A percentile compares a stretch with the other conserved stretches of the same genome.
These are phyloP conservation scores for Fraxinus pennsylvanica DNA, from an alignment of 257 asterid species.

Conservation along the genomic window DNA sequence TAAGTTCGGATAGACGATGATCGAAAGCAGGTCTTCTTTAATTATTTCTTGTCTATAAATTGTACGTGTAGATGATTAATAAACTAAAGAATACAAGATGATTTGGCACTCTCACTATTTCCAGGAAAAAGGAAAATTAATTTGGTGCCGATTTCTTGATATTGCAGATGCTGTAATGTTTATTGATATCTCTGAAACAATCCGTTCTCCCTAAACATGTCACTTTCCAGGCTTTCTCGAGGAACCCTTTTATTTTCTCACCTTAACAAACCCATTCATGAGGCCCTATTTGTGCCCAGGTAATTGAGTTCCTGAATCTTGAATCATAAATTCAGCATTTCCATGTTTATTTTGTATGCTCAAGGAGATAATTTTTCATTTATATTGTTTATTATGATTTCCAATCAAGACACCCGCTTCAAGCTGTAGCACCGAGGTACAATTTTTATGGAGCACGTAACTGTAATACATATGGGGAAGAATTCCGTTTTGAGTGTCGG, in stretches of 20 bases:
- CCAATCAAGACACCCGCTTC: conserved; percentile 33
- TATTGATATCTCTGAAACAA: conserved; percentile 20
- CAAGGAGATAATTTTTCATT: neutral
- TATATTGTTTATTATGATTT: neutral
- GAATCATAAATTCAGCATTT: neutral
- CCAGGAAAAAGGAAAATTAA: neutral
- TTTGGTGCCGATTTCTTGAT: neutral
- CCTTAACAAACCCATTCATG: conserved; percentile 29
- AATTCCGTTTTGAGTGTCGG: conserved; percentile 34
- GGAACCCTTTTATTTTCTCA: conserved; percentile 36
- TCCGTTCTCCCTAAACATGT: conserved; percentile 37
- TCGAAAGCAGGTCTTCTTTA: too few species aligned
- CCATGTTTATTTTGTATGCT: neutral
- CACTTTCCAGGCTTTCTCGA: conserved; percentile 51
- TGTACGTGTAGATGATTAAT: too few species aligned
- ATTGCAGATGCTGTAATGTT: conserved; percentile 36
- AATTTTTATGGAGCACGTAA: conserved; percentile 29
- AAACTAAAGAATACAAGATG: too few species aligned
- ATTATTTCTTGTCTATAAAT: too few species aligned
- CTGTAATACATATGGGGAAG: conserved; percentile 23
- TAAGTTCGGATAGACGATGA: too few species aligned
- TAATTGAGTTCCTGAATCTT: conserved; percentile 13
- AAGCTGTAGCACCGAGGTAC: conserved; percentile 33
- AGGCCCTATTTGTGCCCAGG: conserved; percentile 44
- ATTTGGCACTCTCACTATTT: neutral